Conservation (phyloP, 2,329 filamentous ascomycete species). For the Pseudogymnoascus pannorum region DNA sequence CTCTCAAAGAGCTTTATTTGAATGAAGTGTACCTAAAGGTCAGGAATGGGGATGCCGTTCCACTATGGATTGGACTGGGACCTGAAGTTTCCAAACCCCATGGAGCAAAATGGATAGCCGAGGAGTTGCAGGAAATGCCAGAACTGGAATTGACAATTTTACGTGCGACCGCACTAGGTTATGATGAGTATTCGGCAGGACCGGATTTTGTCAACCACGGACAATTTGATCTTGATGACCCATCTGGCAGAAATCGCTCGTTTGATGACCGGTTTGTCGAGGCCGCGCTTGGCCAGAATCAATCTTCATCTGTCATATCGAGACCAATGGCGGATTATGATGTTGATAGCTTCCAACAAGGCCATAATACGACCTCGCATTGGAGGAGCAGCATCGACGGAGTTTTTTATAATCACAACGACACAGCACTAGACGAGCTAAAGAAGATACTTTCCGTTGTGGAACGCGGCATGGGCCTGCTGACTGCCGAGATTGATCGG, state of each 20-base stretch:
- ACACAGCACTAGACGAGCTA: slow-evolving; percentile 24
- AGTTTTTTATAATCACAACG: slow-evolving; percentile 27
- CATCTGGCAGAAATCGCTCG: slow-evolving; percentile 17
- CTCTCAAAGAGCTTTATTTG: slow-evolving; percentile 28
- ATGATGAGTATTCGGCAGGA: slow-evolving; percentile 25
- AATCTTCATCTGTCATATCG: background rate
- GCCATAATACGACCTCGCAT: slow-evolving; percentile 25
- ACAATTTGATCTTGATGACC: slow-evolving; percentile 25
- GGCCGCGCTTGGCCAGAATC: slow-evolving; percentile 19
- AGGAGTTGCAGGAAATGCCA: slow-evolving; percentile 21
- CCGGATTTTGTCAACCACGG: slow-evolving; percentile 7
- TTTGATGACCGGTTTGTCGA: slow-evolving; percentile 30
- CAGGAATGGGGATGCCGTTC: slow-evolving; percentile 14
- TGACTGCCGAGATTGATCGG: slow-evolving; percentile 18
- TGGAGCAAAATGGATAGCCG: slow-evolving; percentile 23
- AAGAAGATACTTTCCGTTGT: slow-evolving; percentile 27
- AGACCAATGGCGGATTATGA: slow-evolving; percentile 19
- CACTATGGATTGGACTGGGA: slow-evolving; percentile 26
- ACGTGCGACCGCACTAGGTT: slow-evolving; percentile 27
- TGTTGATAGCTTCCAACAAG: slow-evolving; percentile 24
- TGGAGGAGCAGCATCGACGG: slow-evolving; percentile 28
- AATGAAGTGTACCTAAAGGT: slow-evolving; percentile 29
- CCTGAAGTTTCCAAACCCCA: slow-evolving; percentile 14
- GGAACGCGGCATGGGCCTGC: slow-evolving; percentile 26
- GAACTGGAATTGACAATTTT: slow-evolving; percentile 24